phyloP scores from a whole-genome alignment of 2,329 filamentous ascomycete genomes.

The Penicillium sp. region DNA sequence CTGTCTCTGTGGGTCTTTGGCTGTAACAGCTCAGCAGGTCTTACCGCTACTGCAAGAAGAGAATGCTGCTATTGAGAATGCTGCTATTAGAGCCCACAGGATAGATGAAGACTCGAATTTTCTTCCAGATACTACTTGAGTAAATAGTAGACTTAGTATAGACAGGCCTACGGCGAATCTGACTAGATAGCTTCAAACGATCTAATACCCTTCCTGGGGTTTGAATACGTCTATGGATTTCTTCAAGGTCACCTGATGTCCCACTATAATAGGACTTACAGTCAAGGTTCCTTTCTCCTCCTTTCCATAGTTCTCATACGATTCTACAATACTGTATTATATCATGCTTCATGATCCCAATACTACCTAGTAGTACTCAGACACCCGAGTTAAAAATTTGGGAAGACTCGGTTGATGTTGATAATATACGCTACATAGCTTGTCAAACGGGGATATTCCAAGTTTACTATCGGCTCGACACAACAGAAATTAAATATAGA shows the following conservation, averaged over 20 bases:
- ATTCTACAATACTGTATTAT: neutral
- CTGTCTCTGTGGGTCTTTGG: neutral
- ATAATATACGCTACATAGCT: neutral
- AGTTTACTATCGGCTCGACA: neutral
- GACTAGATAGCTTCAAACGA: neutral
- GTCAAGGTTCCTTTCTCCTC: neutral
- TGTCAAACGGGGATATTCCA: neutral
- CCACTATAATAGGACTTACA: neutral
- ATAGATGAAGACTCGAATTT: neutral
- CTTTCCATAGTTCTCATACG: neutral
- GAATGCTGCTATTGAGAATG: too few relatives aligned
- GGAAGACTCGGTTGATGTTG: too few relatives aligned
- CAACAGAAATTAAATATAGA: neutral
- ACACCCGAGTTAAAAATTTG: fast-evolving
- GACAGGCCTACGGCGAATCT: neutral
- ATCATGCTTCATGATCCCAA: neutral
- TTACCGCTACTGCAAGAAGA: neutral
- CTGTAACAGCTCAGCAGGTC: neutral
- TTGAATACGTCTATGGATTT: neutral
- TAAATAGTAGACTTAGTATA: neutral
- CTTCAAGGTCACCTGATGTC: neutral
- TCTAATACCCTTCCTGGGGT: neutral
- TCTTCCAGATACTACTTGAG: neutral
- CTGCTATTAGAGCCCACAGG: neutral
- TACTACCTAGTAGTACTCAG: neutral